Evolutionary conservation across 192 early-diverging fungal species (phyloP).

Genomic region (Podila verticillata): DNA sequence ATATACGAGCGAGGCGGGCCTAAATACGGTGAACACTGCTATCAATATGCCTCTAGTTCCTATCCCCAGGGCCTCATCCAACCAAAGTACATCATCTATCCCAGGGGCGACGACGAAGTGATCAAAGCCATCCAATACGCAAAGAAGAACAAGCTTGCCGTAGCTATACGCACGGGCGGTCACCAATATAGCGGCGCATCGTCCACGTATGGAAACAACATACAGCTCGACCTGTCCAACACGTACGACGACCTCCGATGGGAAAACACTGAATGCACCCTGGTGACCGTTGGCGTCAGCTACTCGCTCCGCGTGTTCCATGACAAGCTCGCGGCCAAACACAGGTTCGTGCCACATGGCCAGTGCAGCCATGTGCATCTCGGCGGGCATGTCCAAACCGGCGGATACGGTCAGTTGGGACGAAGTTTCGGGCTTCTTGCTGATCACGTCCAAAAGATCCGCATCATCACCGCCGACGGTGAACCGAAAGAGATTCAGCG

Average conservation of each 20-base stretch:
- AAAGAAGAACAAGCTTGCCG: slow-evolving; percentile 6
- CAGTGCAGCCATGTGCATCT: slow-evolving; percentile 35
- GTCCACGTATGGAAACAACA: slow-evolving; percentile 23
- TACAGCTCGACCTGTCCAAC: slow-evolving; percentile 21
- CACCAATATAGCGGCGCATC: slow-evolving; percentile 32
- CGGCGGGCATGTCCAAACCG: slow-evolving; percentile 49
- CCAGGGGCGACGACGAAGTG: slow-evolving; percentile 21
- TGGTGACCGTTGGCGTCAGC: slow-evolving; percentile 39
- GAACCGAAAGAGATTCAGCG: slow-evolving; percentile 11
- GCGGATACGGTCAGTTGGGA: slow-evolving; percentile 38
- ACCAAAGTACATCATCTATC: slow-evolving; percentile 20
- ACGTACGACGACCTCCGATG: slow-evolving; percentile 38
- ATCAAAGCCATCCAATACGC: slow-evolving; percentile 30
- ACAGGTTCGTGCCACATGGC: slow-evolving; percentile 34
- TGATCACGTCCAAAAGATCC: slow-evolving; percentile 48
- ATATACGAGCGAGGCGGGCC: no score
- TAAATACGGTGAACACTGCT: neutral
- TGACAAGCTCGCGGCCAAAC: slow-evolving; percentile 19
- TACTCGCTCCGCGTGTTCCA: slow-evolving; percentile 24
- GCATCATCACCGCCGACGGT: slow-evolving; percentile 47
- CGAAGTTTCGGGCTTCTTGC: slow-evolving; percentile 50
- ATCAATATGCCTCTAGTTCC: neutral
- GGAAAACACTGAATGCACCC: slow-evolving; percentile 26
- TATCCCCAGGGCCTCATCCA: neutral
- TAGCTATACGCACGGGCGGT: slow-evolving; percentile 32